Percentiles rank a stretch among this genome's conserved stretches.
phyloP scores from a whole-genome alignment of 2,329 filamentous ascomycete genomes.

The Botrytis tulipae region DNA sequence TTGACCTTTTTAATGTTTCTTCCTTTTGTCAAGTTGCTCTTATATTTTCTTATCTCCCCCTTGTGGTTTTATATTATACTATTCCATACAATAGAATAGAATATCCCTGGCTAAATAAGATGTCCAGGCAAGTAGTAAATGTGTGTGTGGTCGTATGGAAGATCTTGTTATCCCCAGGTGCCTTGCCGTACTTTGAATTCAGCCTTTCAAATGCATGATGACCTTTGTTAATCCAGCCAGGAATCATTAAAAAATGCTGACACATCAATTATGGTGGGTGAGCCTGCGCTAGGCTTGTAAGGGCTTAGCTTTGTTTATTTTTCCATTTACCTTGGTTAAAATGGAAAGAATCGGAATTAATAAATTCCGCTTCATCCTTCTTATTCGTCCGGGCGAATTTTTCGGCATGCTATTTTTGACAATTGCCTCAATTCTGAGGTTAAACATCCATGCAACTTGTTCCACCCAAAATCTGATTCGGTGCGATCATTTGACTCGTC shows the following conservation, averaged over 20 bases:
- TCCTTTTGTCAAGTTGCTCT: not conserved
- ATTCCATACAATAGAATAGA: not conserved
- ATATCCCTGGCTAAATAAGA: not conserved
- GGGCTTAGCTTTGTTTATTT: not conserved
- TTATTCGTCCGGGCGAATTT: not conserved
- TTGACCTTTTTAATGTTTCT: not conserved
- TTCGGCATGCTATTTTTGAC: not conserved
- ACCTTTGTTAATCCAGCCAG: not conserved
- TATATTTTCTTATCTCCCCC: not conserved
- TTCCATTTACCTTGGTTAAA: not conserved
- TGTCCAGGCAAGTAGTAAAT: not conserved
- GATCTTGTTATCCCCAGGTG: not conserved
- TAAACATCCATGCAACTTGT: not conserved
- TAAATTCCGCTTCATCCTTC: not conserved
- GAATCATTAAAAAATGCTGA: conserved; percentile 14
- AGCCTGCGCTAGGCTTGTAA: not conserved
- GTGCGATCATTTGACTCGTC: conserved; percentile 21
- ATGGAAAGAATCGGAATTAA: conserved; percentile 12
- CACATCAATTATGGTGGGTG: not conserved
- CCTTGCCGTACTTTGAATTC: conserved; percentile 1
- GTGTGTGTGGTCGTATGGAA: not conserved
- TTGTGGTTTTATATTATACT: not conserved
- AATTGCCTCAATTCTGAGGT: conserved; percentile 13
- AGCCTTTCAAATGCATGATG: not conserved
- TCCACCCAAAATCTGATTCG: conserved; percentile 20